Base-by-base conservation (phyloP, 1,139 yeast species). In the Kodamaea anthophila region DNA sequence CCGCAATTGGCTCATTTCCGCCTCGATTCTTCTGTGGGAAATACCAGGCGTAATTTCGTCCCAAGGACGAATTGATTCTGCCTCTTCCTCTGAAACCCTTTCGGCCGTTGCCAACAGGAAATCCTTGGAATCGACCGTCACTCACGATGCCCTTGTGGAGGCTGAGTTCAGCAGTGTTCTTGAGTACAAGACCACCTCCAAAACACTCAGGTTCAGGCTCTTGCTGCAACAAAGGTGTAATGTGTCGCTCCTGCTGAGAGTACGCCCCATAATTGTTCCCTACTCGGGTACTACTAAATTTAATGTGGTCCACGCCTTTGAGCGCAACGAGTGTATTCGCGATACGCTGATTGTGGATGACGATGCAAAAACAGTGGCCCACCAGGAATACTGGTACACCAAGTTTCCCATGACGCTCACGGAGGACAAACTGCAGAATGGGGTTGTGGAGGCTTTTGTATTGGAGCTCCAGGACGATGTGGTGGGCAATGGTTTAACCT, bases 1-100 rank as follows among this genome's bases (percentile, higher is more conserved):
- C 11, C 14, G 14, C 18, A 14, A 18, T 11, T 32, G 34, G 34
- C 19, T 27, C 8, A 13, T 32, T 18, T 21, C 31, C 5, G 31
- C 29, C 5, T 28, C 31, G 10, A 20, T 32, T 15, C 20, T 28
- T 11, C 29, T 26, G 27, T 32, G 34, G 34, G 31, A 32, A 15
- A 16, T 28, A 7, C 25, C 31, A 11, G 27, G 22, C 2, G 18
- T 30, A 14, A 15, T 16, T 5, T 9, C 24, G 5, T 24, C 33
- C n/a, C 12, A 28, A n/a, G 4, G 29, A 23, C 7, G 20, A 21
- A 19, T 26, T 26, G 9, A 9, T 26, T n/a, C 13, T 14, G 18
- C 22, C 11, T 16, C 8, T 13, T n/a, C 21, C 5, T 29, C 13
- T n/a, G 15, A 11, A 13, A 16, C 5, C 24, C 28, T 11, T 3